Conservation (phyloP, 768 basidiomycete genomes). For the Pilatotrama ljubarskyi region DNA sequence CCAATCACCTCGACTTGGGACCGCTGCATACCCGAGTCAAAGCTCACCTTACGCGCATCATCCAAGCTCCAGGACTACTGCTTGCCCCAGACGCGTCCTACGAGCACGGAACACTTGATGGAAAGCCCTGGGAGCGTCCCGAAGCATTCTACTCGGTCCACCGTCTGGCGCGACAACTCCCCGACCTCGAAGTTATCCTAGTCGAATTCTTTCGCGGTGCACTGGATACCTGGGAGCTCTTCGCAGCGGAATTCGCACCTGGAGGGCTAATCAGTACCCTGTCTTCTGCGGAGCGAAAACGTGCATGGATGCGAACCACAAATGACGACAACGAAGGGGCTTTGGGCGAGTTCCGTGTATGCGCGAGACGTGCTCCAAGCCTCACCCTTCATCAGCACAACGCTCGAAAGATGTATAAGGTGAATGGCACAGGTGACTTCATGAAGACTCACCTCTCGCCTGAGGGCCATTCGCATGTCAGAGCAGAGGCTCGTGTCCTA, state of each 20-base stretch:
- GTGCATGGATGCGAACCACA: conserved; percentile 24
- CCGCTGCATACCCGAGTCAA: conserved; percentile 20
- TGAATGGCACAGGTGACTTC: background rate
- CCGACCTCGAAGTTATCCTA: conserved; percentile 10
- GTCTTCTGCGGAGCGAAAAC: background rate
- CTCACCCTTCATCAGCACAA: conserved; percentile 13
- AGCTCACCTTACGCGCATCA: conserved; percentile 18
- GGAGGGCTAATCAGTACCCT: conserved; percentile 21
- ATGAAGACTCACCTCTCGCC: background rate
- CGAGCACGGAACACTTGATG: conserved; percentile 15
- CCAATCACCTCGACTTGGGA: conserved; percentile 21
- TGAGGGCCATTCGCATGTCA: background rate
- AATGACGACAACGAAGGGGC: conserved; percentile 35
- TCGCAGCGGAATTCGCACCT: conserved; percentile 30
- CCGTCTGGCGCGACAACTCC: conserved; percentile 9
- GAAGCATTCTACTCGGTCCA: conserved; percentile 20
- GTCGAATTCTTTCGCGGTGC: conserved; percentile 28
- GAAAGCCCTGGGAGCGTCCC: conserved; percentile 9
- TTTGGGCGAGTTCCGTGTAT: conserved; percentile 16
- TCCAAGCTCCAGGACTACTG: conserved; percentile 26
- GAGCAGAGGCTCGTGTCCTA: background rate
- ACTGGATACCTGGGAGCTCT: conserved; percentile 25
- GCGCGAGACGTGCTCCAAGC: background rate
- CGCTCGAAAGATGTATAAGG: conserved; percentile 2
- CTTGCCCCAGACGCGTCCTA: conserved; percentile 14